A percentile compares a stretch with the other conserved stretches of the same genome.
phyloP scores from a whole-genome alignment of 1,284 basidiomycete species.

The Trichosporon inkin region DNA sequence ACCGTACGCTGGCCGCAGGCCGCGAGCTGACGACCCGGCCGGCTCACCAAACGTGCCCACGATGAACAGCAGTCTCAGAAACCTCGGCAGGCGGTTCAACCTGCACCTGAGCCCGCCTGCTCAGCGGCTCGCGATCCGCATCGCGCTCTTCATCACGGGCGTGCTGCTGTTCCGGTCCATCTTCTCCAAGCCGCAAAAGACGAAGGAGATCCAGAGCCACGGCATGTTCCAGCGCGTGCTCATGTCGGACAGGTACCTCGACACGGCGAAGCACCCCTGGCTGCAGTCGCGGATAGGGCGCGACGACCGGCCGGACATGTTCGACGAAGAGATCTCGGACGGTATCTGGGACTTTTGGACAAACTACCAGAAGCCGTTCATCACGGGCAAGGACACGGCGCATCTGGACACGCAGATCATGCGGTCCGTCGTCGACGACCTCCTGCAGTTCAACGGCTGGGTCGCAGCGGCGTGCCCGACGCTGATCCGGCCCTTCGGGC shows the following conservation, averaged over 20 bases:
- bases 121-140: constrained; percentile 44
- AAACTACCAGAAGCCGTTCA: constrained; percentile 81
- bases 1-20: background rate
- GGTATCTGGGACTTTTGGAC: constrained; percentile 85
- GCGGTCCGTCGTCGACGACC: constrained; percentile 76
- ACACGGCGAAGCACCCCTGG: constrained; percentile 79
- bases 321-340: constrained; percentile 66
- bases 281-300: constrained; percentile 78
- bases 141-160: constrained; percentile 34
- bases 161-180: constrained; percentile 43
- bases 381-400: constrained; percentile 70
- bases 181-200: constrained; percentile 33
- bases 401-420: constrained; percentile 85
- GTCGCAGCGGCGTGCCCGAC: constrained; percentile 94
- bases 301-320: constrained; percentile 74
- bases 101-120: constrained; percentile 31
- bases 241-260: constrained; percentile 72
- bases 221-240: constrained; percentile 83
- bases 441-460: constrained; percentile 93
- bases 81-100: constrained; percentile 14
- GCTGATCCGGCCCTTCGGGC: constrained; percentile 80
- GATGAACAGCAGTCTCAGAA: constrained; percentile 26
- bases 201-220: constrained; percentile 64
- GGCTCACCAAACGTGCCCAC: constrained; percentile 27
- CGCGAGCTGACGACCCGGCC: constrained; percentile 5